phyloP scores from a whole-genome alignment of 2,329 filamentous ascomycete species.

The Pseudovirgaria hyperparasitica region DNA sequence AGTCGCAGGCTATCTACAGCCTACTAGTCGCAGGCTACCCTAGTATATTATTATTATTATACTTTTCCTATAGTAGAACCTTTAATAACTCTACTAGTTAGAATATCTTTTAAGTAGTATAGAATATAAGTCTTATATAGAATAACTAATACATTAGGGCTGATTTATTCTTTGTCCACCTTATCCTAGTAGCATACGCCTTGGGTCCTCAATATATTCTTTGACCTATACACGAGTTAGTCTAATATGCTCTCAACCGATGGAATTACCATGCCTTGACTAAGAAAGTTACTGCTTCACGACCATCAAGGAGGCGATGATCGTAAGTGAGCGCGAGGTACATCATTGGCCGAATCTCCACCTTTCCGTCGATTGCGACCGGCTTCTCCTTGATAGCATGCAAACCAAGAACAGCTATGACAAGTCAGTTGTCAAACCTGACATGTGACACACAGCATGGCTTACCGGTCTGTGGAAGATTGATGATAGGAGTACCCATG shows the following conservation, averaged over 20 bases:
- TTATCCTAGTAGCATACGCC: conserved; percentile 63
- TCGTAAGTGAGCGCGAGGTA: conserved; percentile 96
- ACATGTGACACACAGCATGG: not conserved
- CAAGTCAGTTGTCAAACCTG: conserved; percentile 5
- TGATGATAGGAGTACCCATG: conserved; percentile 98
- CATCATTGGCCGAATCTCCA: conserved; percentile 98
- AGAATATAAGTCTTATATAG: not conserved
- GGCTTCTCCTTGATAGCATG: conserved; percentile 95
- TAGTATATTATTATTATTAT: not conserved
- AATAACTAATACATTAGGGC: not conserved
- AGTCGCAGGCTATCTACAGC: too few relatives aligned
- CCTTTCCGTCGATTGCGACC: conserved; percentile 80
- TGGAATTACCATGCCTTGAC: conserved; percentile 48
- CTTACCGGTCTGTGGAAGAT: conserved; percentile 71
- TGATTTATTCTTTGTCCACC: not conserved
- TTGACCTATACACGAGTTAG: conserved; percentile 48
- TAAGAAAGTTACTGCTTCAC: conserved; percentile 91
- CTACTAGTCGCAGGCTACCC: too few relatives aligned
- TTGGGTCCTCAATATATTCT: conserved; percentile 92
- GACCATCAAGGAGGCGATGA: conserved; percentile 85
- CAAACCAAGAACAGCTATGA: conserved; percentile 63
- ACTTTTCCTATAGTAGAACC: not conserved
- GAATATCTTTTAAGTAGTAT: conserved; percentile 1
- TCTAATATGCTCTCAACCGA: not conserved
- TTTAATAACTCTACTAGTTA: not conserved